A percentile compares a stretch with the other conserved stretches of the same genome.
phyloP scores from a whole-genome alignment of 352 stramenopile genomes.

The Aphanomyces euteiches region DNA sequence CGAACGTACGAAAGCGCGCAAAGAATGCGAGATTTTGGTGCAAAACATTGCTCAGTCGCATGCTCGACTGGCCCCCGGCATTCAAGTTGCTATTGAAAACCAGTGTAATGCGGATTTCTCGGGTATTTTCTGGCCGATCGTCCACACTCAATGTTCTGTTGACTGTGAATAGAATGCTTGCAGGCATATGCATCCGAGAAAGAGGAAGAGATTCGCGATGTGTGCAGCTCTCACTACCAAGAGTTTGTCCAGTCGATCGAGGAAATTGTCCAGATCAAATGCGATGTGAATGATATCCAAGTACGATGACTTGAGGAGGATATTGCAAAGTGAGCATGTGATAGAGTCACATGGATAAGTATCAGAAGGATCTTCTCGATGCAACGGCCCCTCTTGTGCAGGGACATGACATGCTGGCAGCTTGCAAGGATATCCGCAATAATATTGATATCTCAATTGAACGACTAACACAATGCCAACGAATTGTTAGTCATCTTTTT shows the following conservation, averaged over 20 bases:
- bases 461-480: constrained; percentile 75
- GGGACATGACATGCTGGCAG: constrained; percentile 52
- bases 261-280: constrained; percentile 78
- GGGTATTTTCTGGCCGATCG: constrained; percentile 32
- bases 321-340: neutral
- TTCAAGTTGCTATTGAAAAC: constrained; percentile 75
- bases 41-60: constrained; percentile 81
- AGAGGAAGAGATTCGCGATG: constrained; percentile 67
- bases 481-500: constrained; percentile 45
- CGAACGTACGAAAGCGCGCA: constrained; percentile 18
- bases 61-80: constrained; percentile 58
- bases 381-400: constrained; percentile 51
- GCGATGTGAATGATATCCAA: constrained; percentile 63
- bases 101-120: constrained; percentile 76
- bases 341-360: constrained; percentile 61
- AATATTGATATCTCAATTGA: constrained; percentile 76
- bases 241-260: constrained; percentile 81
- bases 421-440: constrained; percentile 56
- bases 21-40: constrained; percentile 66
- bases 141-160: neutral
- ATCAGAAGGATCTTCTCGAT: constrained; percentile 52
- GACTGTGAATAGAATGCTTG: constrained; percentile 31
- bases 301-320: constrained; percentile 26
- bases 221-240: constrained; percentile 73
- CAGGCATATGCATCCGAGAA: constrained; percentile 56